Evolutionary conservation across 768 basidiomycete genomes (phyloP), one percentile per base, ranked within the genome.

Genomic region (Asterophora parasitica): DNA sequence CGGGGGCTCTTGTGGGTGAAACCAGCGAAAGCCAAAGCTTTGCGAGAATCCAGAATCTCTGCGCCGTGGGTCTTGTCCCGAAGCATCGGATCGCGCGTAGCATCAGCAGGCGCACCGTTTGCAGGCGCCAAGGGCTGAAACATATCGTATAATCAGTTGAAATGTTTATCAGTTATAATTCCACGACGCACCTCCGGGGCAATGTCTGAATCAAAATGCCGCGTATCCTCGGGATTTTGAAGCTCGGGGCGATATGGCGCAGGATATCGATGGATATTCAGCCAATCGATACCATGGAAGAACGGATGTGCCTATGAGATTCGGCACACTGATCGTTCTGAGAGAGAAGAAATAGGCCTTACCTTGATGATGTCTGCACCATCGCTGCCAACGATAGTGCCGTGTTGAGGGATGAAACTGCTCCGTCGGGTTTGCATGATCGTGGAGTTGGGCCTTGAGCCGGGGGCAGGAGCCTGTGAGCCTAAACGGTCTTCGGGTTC

Each of bases 401-500:
- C 69, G 51, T 63, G 56, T 17, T 67, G 70, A 19, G 75, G 62
- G 54, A 85, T 67, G 69, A 88, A 89, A 44, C 77, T 84, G 58
- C 85, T 89, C 65, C 86, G 75, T 65, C 88, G 75, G 42, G 82
- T 80, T 57, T 85, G 81, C 42, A 83, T 66, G 58, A 90, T 77
- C 67, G 88, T 74, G 26, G 87, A 85, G 65, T 92, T 83, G 27
- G 90, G 87, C 52, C 89, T 74, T 42, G 78, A 79, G 39, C 82
- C 79, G 43, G 83, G 85, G 42, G 80, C 71, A 30, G 79, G 74
- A 19, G 79, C 66, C 62, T 85, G 83, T 40, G 85, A 87, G 32
- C 90, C 92, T 40, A 99, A 75, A 43, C 95, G 83, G 65, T 96
- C 92, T 69, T 97, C 93, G 6, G 92, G 86, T 67, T 99, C 95